Percentiles rank a stretch among this genome's conserved stretches.
phyloP scores from a whole-genome alignment of 192 early-diverging fungal species.

The Kickxella alabastrina region DNA sequence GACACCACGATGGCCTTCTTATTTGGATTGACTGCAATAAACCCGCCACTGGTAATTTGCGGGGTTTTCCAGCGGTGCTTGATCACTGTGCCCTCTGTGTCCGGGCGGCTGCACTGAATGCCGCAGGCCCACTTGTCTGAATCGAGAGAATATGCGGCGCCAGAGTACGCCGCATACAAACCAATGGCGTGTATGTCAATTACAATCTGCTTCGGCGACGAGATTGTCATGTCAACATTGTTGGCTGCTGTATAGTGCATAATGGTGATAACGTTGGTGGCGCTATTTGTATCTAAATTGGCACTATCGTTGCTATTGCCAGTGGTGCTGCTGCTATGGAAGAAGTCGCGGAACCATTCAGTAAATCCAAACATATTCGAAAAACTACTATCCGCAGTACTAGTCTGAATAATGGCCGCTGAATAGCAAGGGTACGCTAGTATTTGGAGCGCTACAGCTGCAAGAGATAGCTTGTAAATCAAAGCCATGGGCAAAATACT shows the following conservation, averaged over 20 bases:
- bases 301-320: no score
- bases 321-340: no score
- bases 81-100: constrained; percentile 20
- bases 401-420: no score
- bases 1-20: constrained; percentile 22
- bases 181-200: constrained; percentile 5
- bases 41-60: constrained; percentile 22
- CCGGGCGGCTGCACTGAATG: constrained; percentile 24
- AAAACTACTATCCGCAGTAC: no score
- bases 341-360: no score
- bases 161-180: constrained; percentile 30
- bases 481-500: no score
- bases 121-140: constrained; percentile 16
- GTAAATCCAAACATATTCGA: no score
- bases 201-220: background rate
- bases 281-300: no score
- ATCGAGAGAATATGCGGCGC: constrained; percentile 19
- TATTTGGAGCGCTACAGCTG: no score
- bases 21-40: constrained; percentile 21
- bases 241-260: background rate
- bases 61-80: constrained; percentile 19
- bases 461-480: no score
- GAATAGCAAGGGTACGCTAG: no score
- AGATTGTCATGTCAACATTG: background rate
- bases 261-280: no score